These are phyloP conservation scores for Colletotrichum destructivum DNA, from an alignment of 2,329 filamentous ascomycete genomes.

Conservation along the genomic window DNA sequence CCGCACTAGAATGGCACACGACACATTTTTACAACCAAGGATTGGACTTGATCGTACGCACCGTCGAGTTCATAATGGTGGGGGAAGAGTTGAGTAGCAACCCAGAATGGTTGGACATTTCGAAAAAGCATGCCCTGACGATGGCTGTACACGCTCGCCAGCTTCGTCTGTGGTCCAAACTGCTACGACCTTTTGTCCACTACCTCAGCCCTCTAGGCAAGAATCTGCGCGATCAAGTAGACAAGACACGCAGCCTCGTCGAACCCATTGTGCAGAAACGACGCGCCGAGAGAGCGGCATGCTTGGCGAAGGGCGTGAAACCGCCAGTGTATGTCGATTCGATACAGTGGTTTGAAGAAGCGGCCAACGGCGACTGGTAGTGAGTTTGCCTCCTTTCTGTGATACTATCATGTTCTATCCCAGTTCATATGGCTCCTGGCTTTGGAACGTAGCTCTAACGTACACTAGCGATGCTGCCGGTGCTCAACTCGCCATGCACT, in stretches of 20 bases:
- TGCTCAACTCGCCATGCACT: neutral
- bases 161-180: neutral
- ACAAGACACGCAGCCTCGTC: neutral
- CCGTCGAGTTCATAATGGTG: too few relatives aligned
- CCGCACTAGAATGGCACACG: too few relatives aligned
- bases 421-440: too few relatives aligned
- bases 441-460: too few relatives aligned
- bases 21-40: too few relatives aligned
- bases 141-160: neutral
- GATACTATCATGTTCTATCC: too few relatives aligned
- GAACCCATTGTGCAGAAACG: neutral
- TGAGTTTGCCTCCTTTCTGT: too few relatives aligned
- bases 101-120: too few relatives aligned
- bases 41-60: too few relatives aligned
- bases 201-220: neutral
- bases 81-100: too few relatives aligned
- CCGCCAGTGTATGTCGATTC: neutral
- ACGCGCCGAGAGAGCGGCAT: neutral
- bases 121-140: too few relatives aligned
- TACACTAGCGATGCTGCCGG: neutral
- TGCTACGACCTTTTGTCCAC: neutral
- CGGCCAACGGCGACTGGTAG: neutral
- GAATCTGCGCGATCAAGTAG: neutral
- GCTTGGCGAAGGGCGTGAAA: neutral
- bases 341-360: neutral